phyloP scores from a whole-genome alignment of 2,329 filamentous ascomycete genomes.

The Colletotrichum echinochloae region DNA sequence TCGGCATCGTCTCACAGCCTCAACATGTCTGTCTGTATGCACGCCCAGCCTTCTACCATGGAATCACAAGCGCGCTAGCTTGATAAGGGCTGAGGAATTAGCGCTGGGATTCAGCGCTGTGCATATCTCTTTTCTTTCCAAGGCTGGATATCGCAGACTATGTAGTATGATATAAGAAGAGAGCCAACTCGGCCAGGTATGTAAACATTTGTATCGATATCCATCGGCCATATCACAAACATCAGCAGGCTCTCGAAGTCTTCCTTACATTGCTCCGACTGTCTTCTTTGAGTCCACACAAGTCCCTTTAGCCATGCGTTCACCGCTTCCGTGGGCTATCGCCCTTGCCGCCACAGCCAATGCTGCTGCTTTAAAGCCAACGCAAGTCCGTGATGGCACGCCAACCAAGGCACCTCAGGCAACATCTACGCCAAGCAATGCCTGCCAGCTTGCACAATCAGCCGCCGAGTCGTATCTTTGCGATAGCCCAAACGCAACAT shows the following conservation, averaged over 20 bases:
- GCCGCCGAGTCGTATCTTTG: conserved; percentile 12
- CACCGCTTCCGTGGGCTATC: conserved; percentile 13
- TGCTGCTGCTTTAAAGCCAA: conserved; percentile 7
- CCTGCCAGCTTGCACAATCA: conserved; percentile 19
- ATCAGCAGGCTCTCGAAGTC: neutral
- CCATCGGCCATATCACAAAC: neutral
- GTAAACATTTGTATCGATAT: neutral
- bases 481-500: neutral
- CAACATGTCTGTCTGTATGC: conserved; percentile 5
- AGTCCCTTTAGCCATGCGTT: conserved; percentile 1
- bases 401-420: neutral
- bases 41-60: neutral
- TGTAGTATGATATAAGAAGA: neutral
- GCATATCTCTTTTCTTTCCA: neutral
- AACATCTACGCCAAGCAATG: neutral
- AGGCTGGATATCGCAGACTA: neutral
- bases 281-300: neutral
- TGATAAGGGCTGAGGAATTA: neutral
- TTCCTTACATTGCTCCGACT: neutral
- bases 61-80: conserved; percentile 6
- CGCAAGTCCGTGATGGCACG: neutral
- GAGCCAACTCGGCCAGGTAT: neutral
- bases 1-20: conserved; percentile 9
- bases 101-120: neutral
- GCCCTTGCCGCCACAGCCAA: conserved; percentile 8